Evolutionary conservation across 2,329 filamentous ascomycete species (phyloP).

Genomic region (Aspergillus sp.): DNA sequence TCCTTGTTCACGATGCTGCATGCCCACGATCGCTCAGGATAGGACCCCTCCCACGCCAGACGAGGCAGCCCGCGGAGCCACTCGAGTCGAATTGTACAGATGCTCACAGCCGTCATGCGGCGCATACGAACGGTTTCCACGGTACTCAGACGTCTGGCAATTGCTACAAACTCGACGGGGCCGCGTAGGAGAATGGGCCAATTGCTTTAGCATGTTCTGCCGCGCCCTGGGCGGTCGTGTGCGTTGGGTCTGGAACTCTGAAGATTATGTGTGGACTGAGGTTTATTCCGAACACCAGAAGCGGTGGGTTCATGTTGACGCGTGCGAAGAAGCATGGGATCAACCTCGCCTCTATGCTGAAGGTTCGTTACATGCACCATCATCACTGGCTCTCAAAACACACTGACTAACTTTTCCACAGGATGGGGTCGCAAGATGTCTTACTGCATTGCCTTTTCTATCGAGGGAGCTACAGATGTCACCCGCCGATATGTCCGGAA

Average conservation of each 20-base stretch:
- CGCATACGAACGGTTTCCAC: constrained; percentile 84
- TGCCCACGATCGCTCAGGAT: constrained; percentile 80
- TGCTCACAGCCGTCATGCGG: constrained; percentile 79
- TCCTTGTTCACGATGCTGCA: constrained; percentile 77
- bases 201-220: constrained; percentile 98
- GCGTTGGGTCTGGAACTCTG: constrained; percentile 97
- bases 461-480: constrained; percentile 75
- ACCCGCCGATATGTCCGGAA: constrained; percentile 67
- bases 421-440: constrained; percentile 96
- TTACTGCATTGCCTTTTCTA: constrained; percentile 95
- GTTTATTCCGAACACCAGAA: constrained; percentile 93
- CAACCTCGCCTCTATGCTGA: constrained; percentile 90
- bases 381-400: constrained; percentile 4
- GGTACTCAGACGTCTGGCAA: constrained; percentile 94
- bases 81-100: constrained; percentile 85
- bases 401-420: constrained; percentile 34
- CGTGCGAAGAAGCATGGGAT: constrained; percentile 94
- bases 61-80: constrained; percentile 84
- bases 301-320: constrained; percentile 96
- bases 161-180: constrained; percentile 84
- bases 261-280: constrained; percentile 98
- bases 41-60: constrained; percentile 85
- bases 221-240: constrained; percentile 88
- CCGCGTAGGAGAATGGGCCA: constrained; percentile 93
- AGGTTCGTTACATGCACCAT: constrained; percentile 54